Evolutionary conservation across 257 asterid species (phyloP).

Genomic region (Solanum tarijense): DNA sequence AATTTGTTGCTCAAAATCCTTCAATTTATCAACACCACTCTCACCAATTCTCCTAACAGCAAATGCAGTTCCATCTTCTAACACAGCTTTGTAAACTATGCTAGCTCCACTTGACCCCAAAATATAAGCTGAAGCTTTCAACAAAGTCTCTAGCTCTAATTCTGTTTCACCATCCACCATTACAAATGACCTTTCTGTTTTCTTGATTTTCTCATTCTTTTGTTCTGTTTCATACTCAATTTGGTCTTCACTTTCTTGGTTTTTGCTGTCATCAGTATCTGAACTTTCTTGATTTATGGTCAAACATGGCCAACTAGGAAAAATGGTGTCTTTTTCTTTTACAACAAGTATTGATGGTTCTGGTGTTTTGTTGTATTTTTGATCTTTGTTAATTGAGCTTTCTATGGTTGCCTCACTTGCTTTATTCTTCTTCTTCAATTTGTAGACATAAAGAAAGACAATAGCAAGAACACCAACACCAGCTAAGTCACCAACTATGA

Average conservation of each 20-base stretch:
- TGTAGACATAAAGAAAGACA: constrained; percentile 39
- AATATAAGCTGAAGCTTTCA: constrained; percentile 83
- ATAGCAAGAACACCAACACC: constrained; percentile 62
- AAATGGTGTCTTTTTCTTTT: constrained; percentile 10
- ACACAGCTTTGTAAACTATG: constrained; percentile 82
- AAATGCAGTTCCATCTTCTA: constrained; percentile 59
- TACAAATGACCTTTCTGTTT: constrained; percentile 28
- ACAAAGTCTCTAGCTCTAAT: constrained; percentile 50
- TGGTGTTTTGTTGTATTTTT: constrained; percentile 27
- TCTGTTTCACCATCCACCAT: constrained; percentile 81
- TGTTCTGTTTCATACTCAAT: neutral
- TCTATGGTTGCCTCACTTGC: constrained; percentile 5
- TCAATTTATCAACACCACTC: constrained; percentile 32
- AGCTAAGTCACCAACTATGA: constrained; percentile 55
- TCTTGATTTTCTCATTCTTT: constrained; percentile 7
- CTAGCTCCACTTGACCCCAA: constrained; percentile 64
- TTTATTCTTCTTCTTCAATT: constrained; percentile 23
- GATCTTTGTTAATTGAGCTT: constrained; percentile 4
- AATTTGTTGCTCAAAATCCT: constrained; percentile 61
- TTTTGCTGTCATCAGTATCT: constrained; percentile 39
- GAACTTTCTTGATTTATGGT: constrained; percentile 21
- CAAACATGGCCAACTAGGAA: constrained; percentile 49
- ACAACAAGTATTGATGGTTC: constrained; percentile 7
- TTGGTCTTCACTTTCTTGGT: neutral
- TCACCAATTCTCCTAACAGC: constrained; percentile 90